Conservation (phyloP, 2,329 filamentous ascomycete genomes). For the Xylariaceae sp. region DNA sequence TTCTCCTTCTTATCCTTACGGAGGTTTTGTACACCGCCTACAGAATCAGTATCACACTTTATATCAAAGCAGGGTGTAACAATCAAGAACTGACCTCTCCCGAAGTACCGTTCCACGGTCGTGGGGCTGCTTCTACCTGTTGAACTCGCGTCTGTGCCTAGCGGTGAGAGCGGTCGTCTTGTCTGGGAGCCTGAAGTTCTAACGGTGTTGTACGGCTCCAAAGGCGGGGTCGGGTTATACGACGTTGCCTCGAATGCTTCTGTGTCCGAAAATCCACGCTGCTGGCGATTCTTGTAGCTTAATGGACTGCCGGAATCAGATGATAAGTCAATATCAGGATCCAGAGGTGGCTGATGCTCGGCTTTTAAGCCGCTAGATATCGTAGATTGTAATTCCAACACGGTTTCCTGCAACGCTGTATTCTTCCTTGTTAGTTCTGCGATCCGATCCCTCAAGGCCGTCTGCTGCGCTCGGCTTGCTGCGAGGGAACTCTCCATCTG, state of each 20-base stretch:
- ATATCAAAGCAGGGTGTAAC: slow-evolving; percentile 49
- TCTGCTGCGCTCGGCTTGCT: slow-evolving; percentile 56
- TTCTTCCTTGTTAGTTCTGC: slow-evolving; percentile 54
- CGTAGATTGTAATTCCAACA: slow-evolving; percentile 51
- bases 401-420: slow-evolving; percentile 52
- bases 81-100: slow-evolving; percentile 46
- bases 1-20: slow-evolving; percentile 43
- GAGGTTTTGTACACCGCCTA: slow-evolving; percentile 53
- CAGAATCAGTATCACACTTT: slow-evolving; percentile 42
- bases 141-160: slow-evolving; percentile 38
- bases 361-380: slow-evolving; percentile 28
- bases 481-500: slow-evolving; percentile 50
- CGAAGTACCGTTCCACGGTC: slow-evolving; percentile 46
- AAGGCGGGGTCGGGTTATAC: slow-evolving; percentile 48
- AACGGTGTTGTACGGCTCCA: slow-evolving; percentile 37
- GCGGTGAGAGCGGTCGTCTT: slow-evolving; percentile 44
- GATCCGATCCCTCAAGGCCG: slow-evolving; percentile 57
- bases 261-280: slow-evolving; percentile 49
- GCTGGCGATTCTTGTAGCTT: slow-evolving; percentile 41
- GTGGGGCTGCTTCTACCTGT: slow-evolving; percentile 35
- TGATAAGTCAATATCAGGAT: slow-evolving; percentile 41
- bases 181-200: slow-evolving; percentile 31
- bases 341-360: slow-evolving; percentile 18
- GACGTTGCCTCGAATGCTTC: slow-evolving; percentile 47
- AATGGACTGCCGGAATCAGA: slow-evolving; percentile 44